Base-by-base conservation (phyloP, 176 grass and related monocot genomes). In the Guadua angustifolia region DNA sequence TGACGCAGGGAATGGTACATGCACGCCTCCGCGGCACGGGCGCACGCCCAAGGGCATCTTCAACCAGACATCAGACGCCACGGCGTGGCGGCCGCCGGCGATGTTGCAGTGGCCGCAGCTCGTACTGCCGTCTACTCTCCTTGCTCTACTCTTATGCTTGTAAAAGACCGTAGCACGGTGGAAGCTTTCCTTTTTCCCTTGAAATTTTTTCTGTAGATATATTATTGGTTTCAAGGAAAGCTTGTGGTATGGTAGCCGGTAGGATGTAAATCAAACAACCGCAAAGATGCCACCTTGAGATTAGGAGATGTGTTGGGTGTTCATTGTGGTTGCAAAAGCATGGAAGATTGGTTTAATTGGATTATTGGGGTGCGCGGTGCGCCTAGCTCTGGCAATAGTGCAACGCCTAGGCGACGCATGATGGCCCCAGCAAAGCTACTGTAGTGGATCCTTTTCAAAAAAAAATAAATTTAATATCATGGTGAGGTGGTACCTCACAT, bases 21-120 rank as follows among this genome's bases (percentile, higher is more conserved):
- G 86, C 72, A 82, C 40, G 6, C 36, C 62, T 40, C 25, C 49
- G 13, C 69, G 61, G 13, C 79, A 58, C n/a, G 84, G 84, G 17
- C 77, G 32, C 5, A 79, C 84, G n/a, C 88, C 88, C 0, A 78
- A 51, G 18, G 84, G 84, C 50, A 90, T 90, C 67, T 90, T 90
- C 74, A 87, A 87, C 42, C 65, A 40, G 8, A 44, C 75, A 2
- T 90, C 88, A 0, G 80, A 68, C 67, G 88, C 74, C 6, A 57
- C 84, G 22, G 61, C 61, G 42, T 43, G 51, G 84, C 42, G 67
- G 38, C 57, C 57, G 6, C 83, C 79, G 29, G 3, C 49, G 73
- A 76, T 9, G 66, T 0, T 78, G 60, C 73, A 42, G 0, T 73
- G 79, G 79, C 84, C 32, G 75, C 68, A 61, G 42, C 50, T 87